Percentiles rank a stretch among this genome's conserved stretches.
phyloP scores from a whole-genome alignment of 345 rosid species.

The Turritis glabra region DNA sequence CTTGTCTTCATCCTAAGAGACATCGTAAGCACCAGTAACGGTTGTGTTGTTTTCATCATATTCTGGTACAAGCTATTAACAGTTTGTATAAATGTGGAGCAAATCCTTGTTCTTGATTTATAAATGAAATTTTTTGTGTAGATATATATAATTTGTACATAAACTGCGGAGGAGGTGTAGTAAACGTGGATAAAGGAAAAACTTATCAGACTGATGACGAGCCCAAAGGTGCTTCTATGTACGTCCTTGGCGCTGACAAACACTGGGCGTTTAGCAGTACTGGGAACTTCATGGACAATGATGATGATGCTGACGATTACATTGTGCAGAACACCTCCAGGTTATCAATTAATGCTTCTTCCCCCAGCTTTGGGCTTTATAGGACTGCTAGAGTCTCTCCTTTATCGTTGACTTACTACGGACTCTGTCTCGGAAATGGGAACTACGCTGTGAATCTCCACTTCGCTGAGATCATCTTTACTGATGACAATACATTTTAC shows the following conservation, averaged over 20 bases:
- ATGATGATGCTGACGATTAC: constrained; percentile 61
- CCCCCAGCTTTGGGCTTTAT: constrained; percentile 46
- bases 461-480: constrained; percentile 80
- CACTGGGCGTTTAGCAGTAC: constrained; percentile 90
- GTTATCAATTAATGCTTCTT: constrained; percentile 47
- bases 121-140: constrained; percentile 28
- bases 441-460: constrained; percentile 79
- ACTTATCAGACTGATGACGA: constrained; percentile 60
- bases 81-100: background rate
- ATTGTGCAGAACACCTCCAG: constrained; percentile 51
- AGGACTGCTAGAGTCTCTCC: constrained; percentile 74
- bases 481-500: constrained; percentile 49
- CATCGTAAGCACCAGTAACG: constrained; percentile 46
- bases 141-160: constrained; percentile 57
- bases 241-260: constrained; percentile 26
- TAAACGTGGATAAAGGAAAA: constrained; percentile 26
- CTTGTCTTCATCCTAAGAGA: constrained; percentile 51
- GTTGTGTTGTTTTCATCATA: constrained; percentile 13
- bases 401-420: constrained; percentile 78
- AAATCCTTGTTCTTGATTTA: constrained; percentile 16
- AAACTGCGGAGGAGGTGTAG: constrained; percentile 79
- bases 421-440: constrained; percentile 73
- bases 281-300: constrained; percentile 83
- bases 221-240: constrained; percentile 77
- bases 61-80: background rate